Conservation (phyloP, 2,329 filamentous ascomycete species). For the Pestalotiopsis sp. region DNA sequence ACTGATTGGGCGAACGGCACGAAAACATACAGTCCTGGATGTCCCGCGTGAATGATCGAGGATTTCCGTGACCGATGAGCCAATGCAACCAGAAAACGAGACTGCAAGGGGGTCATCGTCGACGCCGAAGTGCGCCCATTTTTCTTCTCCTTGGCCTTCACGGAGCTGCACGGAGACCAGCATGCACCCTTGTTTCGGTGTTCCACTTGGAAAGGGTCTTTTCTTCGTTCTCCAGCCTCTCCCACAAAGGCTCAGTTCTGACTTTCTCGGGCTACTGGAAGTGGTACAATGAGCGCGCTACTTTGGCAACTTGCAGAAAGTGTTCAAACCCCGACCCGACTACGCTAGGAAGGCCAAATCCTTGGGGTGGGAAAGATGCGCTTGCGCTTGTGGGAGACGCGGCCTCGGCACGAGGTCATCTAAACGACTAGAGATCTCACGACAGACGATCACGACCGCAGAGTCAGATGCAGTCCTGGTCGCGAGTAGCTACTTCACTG, state of each 20-base stretch:
- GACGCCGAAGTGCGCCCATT: too few species aligned
- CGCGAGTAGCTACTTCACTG: too few species aligned
- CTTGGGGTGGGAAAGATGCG: background rate
- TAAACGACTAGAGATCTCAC: background rate
- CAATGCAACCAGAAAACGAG: slow-evolving; percentile 24
- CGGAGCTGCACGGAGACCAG: too few species aligned
- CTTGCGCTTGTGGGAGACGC: background rate
- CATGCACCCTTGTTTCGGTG: too few species aligned
- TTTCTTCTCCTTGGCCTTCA: too few species aligned
- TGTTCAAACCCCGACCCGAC: background rate
- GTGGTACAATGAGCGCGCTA: too few species aligned
- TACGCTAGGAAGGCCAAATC: background rate
- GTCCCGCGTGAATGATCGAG: slow-evolving; percentile 21
- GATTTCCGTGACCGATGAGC: slow-evolving; percentile 25
- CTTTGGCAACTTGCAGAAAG: background rate
- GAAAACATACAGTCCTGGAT: slow-evolving; percentile 61
- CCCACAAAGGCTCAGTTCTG: too few species aligned
- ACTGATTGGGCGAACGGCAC: slow-evolving; percentile 64
- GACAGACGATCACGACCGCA: background rate
- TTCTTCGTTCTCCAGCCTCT: too few species aligned
- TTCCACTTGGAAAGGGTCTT: too few species aligned
- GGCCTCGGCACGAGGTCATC: background rate
- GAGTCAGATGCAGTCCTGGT: too few species aligned
- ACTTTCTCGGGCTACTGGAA: too few species aligned
- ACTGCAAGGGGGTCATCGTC: too few species aligned